These are phyloP conservation scores for Elaeagnus macrophylla DNA, from an alignment of 306 rosid species.

Conservation along the genomic window DNA sequence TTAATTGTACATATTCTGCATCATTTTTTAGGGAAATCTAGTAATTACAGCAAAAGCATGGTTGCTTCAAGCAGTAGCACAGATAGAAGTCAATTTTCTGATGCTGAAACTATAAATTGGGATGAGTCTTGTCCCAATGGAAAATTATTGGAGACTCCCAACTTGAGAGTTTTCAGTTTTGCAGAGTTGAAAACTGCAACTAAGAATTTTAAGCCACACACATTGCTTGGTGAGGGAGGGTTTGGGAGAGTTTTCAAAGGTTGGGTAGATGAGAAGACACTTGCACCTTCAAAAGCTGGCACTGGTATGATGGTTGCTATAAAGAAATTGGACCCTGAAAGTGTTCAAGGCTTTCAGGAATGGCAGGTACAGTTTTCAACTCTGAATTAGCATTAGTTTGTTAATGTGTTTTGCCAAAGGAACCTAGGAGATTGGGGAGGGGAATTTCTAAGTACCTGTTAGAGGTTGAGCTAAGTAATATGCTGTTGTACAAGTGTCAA, in stretches of 20 bases:
- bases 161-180: slow-evolving; percentile 50
- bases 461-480: no score
- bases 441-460: no score
- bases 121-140: slow-evolving; percentile 28
- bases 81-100: slow-evolving; percentile 50
- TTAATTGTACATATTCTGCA: slow-evolving; percentile 3
- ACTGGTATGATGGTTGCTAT: slow-evolving; percentile 61
- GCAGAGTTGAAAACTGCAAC: slow-evolving; percentile 56
- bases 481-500: no score
- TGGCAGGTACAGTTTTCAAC: slow-evolving; percentile 53
- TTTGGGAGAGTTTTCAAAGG: slow-evolving; percentile 85
- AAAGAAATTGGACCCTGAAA: slow-evolving; percentile 62
- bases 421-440: no score
- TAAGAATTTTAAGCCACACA: slow-evolving; percentile 45
- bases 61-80: slow-evolving; percentile 47
- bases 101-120: slow-evolving; percentile 34
- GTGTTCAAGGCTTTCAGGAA: slow-evolving; percentile 67
- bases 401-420: no score
- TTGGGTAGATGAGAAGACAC: slow-evolving; percentile 62
- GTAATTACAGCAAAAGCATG: slow-evolving; percentile 22
- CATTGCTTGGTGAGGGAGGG: slow-evolving; percentile 76
- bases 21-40: slow-evolving; percentile 37
- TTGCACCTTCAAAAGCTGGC: slow-evolving; percentile 46
- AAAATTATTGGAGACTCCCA: slow-evolving; percentile 35
- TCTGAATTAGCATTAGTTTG: no score